These are phyloP conservation scores for Aechmea fasciata DNA, from an alignment of 176 grass and related monocot genomes.

Conservation along the genomic window DNA sequence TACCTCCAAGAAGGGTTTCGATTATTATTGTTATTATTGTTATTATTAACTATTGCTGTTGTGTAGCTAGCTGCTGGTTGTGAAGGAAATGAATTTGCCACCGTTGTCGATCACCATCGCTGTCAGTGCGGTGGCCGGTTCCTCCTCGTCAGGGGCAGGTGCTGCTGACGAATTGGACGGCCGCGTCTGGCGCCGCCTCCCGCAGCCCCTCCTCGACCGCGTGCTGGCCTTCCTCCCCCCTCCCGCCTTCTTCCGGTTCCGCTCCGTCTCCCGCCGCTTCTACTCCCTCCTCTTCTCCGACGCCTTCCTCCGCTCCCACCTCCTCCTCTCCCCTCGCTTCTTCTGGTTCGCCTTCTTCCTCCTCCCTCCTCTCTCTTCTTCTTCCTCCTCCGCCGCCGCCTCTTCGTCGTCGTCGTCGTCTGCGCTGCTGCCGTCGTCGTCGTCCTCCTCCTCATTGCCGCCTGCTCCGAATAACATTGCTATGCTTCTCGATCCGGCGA, in stretches of 20 bases:
- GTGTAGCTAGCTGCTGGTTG: too few relatives aligned
- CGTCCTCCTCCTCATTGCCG: not conserved
- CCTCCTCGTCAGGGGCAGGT: not conserved
- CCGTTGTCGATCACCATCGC: constrained; percentile 12
- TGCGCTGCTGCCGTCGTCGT: not conserved
- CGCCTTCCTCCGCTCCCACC: constrained; percentile 77
- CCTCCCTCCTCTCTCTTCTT: constrained; percentile 12
- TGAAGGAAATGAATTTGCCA: constrained; percentile 6
- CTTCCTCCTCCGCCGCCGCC: constrained; percentile 40
- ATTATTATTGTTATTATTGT: too few relatives aligned
- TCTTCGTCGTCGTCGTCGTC: not conserved
- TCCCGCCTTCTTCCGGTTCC: constrained; percentile 66
- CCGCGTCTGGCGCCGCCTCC: constrained; percentile 69
- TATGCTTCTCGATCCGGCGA: constrained; percentile 32
- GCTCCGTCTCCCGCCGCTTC: constrained; percentile 64
- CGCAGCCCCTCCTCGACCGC: constrained; percentile 64
- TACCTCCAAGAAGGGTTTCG: too few relatives aligned
- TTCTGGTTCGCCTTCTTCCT: constrained; percentile 72
- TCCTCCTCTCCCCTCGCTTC: constrained; percentile 63
- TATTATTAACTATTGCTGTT: too few relatives aligned
- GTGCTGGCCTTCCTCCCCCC: constrained; percentile 73
- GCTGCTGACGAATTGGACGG: constrained; percentile 40
- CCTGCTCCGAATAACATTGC: not conserved
- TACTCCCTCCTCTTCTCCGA: constrained; percentile 81
- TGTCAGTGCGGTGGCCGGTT: not conserved